phyloP scores from a whole-genome alignment of 202 grass and related monocot genomes.

The Saccharum hybrid region DNA sequence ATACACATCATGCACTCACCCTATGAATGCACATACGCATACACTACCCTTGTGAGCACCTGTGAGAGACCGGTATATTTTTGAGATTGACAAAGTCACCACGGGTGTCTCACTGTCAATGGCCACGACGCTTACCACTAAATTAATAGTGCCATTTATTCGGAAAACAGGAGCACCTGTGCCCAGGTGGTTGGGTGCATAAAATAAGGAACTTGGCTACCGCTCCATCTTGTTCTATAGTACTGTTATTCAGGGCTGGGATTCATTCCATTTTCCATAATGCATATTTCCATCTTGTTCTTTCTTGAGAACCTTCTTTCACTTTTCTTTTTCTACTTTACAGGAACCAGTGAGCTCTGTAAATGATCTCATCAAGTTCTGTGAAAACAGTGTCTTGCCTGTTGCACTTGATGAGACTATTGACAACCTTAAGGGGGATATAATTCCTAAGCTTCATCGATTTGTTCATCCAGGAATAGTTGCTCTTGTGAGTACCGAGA shows the following conservation, averaged over 20 bases:
- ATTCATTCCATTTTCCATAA: neutral
- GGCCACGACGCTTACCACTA: neutral
- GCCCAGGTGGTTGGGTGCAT: neutral
- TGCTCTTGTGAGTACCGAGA: conserved; percentile 75
- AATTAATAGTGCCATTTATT: neutral
- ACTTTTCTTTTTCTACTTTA: conserved; percentile 35
- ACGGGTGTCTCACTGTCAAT: neutral
- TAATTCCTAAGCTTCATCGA: conserved; percentile 65
- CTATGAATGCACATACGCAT: neutral
- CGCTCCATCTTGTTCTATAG: conserved; percentile 17
- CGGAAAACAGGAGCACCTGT: neutral
- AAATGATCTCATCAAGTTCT: conserved; percentile 84
- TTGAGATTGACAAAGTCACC: neutral
- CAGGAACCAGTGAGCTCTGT: conserved; percentile 86
- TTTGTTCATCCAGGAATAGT: conserved; percentile 90
- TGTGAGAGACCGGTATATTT: neutral
- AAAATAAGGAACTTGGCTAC: conserved; percentile 30
- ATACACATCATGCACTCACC: neutral
- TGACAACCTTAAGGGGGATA: conserved; percentile 75
- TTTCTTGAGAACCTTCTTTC: conserved; percentile 40
- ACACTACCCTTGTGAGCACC: neutral
- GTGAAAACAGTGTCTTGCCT: conserved; percentile 76
- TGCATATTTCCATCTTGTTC: conserved; percentile 23
- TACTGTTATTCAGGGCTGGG: conserved; percentile 5
- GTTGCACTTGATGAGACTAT: conserved; percentile 93